Percentiles rank a stretch among this genome's conserved stretches.
These are phyloP conservation scores for Casaregolazyma suthepensis DNA, from an alignment of 1,139 yeast genomes.

Conservation along the genomic window DNA sequence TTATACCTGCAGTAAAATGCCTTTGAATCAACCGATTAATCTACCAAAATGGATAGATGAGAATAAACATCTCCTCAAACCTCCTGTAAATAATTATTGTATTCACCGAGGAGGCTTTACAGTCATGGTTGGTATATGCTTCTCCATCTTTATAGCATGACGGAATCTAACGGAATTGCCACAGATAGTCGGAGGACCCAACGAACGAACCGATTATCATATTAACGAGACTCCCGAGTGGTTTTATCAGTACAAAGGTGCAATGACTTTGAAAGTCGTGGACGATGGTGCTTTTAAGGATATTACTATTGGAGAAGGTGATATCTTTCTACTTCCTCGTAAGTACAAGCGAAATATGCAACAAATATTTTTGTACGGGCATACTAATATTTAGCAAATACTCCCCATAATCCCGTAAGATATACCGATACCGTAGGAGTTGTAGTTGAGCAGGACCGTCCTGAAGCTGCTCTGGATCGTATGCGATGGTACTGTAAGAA, in stretches of 20 bases:
- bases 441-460: slow-evolving; percentile 93
- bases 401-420: slow-evolving; percentile 88
- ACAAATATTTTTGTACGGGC: not conserved
- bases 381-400: slow-evolving; percentile 42
- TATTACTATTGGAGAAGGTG: slow-evolving; percentile 74
- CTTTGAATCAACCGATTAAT: slow-evolving; percentile 60
- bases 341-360: slow-evolving; percentile 8
- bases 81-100: slow-evolving; percentile 90
- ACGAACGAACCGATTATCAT: slow-evolving; percentile 88
- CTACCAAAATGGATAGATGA: slow-evolving; percentile 75
- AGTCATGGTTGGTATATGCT: slow-evolving; percentile 52
- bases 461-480: slow-evolving; percentile 58
- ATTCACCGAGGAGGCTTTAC: slow-evolving; percentile 90
- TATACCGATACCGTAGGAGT: slow-evolving; percentile 81
- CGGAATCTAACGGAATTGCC: slow-evolving; percentile 2
- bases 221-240: slow-evolving; percentile 93
- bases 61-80: slow-evolving; percentile 67
- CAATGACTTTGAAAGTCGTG: slow-evolving; percentile 78
- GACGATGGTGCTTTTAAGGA: slow-evolving; percentile 76
- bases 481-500: slow-evolving; percentile 81
- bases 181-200: slow-evolving; percentile 85
- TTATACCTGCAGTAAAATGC: slow-evolving; percentile 36
- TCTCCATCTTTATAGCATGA: not conserved
- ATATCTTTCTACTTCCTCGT: slow-evolving; percentile 71
- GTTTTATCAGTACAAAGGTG: slow-evolving; percentile 82